These are phyloP conservation scores for Fusarium sp. DNA, from an alignment of 2,329 filamentous ascomycete genomes.

Conservation along the genomic window DNA sequence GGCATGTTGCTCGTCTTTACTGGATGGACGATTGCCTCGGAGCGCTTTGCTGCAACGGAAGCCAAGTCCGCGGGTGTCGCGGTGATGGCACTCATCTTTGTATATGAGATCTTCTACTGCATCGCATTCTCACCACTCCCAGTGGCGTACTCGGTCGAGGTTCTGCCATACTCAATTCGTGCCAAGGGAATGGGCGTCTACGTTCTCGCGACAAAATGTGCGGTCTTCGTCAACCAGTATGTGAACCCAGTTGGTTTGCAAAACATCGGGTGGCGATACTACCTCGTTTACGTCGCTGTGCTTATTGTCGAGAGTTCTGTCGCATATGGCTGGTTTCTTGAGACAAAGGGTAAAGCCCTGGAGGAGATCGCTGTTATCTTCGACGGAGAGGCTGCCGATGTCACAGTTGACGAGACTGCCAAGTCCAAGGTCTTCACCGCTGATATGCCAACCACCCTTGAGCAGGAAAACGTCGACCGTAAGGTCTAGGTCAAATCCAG, in stretches of 20 bases:
- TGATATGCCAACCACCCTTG: not conserved
- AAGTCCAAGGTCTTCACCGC: not conserved
- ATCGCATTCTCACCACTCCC: constrained; percentile 66
- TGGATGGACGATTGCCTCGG: constrained; percentile 50
- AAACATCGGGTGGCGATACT: constrained; percentile 64
- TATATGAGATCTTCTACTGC: constrained; percentile 60
- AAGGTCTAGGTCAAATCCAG: not conserved
- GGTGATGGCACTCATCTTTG: constrained; percentile 51
- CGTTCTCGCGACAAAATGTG: constrained; percentile 44
- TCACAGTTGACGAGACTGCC: not conserved
- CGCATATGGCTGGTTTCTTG: constrained; percentile 56
- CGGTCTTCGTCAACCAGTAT: constrained; percentile 48
- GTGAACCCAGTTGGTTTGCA: constrained; percentile 65
- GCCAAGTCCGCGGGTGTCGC: constrained; percentile 46
- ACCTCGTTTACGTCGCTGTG: constrained; percentile 66
- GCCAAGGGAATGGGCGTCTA: constrained; percentile 59
- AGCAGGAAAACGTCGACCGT: constrained; percentile 2
- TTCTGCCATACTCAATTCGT: constrained; percentile 64
- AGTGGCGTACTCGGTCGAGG: constrained; percentile 61
- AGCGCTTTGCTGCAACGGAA: constrained; percentile 46
- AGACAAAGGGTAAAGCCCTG: constrained; percentile 60
- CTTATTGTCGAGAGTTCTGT: constrained; percentile 61
- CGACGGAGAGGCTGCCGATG: constrained; percentile 21
- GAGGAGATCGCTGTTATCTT: constrained; percentile 70
- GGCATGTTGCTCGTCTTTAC: constrained; percentile 49